Base-by-base conservation (phyloP, 108 stramenopile genomes). In the Skeletonema grethae region DNA sequence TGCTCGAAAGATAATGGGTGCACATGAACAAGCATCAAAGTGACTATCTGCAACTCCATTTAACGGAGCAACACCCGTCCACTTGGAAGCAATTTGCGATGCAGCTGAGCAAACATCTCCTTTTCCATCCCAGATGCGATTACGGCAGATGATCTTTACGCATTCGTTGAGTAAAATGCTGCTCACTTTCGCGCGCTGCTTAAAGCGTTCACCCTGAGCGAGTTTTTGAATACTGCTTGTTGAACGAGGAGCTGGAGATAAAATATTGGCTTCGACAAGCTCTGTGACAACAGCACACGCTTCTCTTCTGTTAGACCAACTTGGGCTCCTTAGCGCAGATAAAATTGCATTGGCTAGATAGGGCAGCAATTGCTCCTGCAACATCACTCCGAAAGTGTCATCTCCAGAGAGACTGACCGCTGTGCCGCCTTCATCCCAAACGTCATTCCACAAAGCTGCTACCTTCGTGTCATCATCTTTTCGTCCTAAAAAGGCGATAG, bases 381-480 rank as follows among this genome's bases (percentile, higher is more conserved):
- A 38, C 61, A 69, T 28, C n/a, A 59, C 80, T 11, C 91, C 87
- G 67, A 82, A 84, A 2, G 73, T 66, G 43, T 70, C 72, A 41
- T 82, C 85, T 53, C 45, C 68, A 22, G 59, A 13, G 1, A 68
- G 65, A 43, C 57, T 38, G 35, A 83, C 73, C n/a, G 76, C 84
- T 5, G 84, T 50, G 4, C 89, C 86, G 9, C 91, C 94, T 76
- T 95, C 94, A n/a, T 95, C 89, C 91, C 92, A 95, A 28, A 94
- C 90, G 16, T 94, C 90, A 63, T 79, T 80, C 90, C 88, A 93
- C 8, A 88, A 60, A 16, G 82, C 74, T 35, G 86, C 65, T 35
- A 88, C 83, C 48, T 79, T 87, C 20, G 69, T 32, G 64, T 95
- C 90, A 7, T 75, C 48, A 66, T 95, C 94, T 62, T 88, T 83